phyloP scores from a whole-genome alignment of 2,329 filamentous ascomycete species.

The Cryphonectria radicalis region DNA sequence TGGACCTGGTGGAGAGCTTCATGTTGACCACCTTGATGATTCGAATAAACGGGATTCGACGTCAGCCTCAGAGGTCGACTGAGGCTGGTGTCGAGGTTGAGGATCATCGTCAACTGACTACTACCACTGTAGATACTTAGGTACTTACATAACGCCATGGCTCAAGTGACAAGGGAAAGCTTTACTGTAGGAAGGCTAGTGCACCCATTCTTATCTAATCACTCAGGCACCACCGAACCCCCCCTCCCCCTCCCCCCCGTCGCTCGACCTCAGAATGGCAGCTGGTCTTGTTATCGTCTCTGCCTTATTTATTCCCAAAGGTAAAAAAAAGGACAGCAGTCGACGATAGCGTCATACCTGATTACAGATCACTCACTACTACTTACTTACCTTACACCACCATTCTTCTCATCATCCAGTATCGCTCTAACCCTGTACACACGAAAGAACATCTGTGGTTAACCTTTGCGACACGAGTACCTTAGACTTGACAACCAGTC shows the following conservation, averaged over 20 bases:
- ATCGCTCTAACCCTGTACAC: background rate
- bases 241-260: background rate
- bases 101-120: background rate
- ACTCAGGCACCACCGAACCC: background rate
- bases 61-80: background rate
- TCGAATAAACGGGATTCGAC: background rate
- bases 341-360: conserved; percentile 19
- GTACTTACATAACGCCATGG: background rate
- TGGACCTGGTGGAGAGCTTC: background rate
- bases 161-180: background rate
- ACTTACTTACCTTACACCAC: background rate
- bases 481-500: background rate
- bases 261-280: background rate
- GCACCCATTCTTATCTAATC: conserved; percentile 7
- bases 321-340: background rate
- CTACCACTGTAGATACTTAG: background rate
- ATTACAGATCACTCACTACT: background rate
- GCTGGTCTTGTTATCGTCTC: conserved; percentile 1
- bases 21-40: background rate
- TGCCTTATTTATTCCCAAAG: background rate
- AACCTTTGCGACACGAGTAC: background rate
- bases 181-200: background rate
- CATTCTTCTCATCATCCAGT: background rate
- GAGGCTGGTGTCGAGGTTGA: background rate
- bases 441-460: background rate